A percentile compares a stretch with the other conserved stretches of the same genome.
These are phyloP conservation scores for Xylaria intraflava DNA, from an alignment of 495 filamentous ascomycete species.

Conservation along the genomic window DNA sequence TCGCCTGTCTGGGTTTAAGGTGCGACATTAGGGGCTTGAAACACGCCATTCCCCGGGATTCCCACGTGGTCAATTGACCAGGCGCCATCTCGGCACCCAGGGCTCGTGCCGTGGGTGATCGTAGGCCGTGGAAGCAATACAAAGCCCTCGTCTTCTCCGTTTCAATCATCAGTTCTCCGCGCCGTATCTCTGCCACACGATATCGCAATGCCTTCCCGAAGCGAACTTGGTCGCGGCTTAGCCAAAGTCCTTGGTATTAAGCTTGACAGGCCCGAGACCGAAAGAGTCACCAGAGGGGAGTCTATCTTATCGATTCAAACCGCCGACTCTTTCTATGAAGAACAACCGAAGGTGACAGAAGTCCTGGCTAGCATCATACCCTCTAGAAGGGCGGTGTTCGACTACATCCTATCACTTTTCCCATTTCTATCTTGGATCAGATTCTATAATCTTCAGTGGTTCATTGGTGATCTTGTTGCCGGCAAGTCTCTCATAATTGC, in stretches of 20 bases:
- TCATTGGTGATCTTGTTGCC: constrained; percentile 81
- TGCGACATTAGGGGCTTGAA: constrained; percentile 1
- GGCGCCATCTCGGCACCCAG: constrained; percentile 3
- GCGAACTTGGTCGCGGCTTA: constrained; percentile 57
- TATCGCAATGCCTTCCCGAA: constrained; percentile 18
- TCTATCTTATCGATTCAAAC: constrained; percentile 72
- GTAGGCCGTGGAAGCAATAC: background rate
- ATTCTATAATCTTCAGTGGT: constrained; percentile 84
- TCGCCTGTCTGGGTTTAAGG: background rate
- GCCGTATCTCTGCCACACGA: background rate
- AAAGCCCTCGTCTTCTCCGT: background rate
- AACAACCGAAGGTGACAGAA: constrained; percentile 67
- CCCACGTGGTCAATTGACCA: constrained; percentile 2
- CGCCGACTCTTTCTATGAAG: constrained; percentile 75
- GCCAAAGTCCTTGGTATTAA: constrained; percentile 85
- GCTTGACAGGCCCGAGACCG: constrained; percentile 53
- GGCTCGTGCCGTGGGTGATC: constrained; percentile 1
- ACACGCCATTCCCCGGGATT: background rate
- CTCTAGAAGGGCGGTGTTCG: constrained; percentile 39
- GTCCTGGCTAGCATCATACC: constrained; percentile 63
- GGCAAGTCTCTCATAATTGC: constrained; percentile 47
- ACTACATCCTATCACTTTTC: constrained; percentile 66
- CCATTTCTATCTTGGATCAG: constrained; percentile 85
- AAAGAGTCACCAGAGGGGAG: constrained; percentile 62
- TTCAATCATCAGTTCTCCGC: background rate